phyloP scores from a whole-genome alignment of 2,329 filamentous ascomycete genomes.

The Nemania sp. region DNA sequence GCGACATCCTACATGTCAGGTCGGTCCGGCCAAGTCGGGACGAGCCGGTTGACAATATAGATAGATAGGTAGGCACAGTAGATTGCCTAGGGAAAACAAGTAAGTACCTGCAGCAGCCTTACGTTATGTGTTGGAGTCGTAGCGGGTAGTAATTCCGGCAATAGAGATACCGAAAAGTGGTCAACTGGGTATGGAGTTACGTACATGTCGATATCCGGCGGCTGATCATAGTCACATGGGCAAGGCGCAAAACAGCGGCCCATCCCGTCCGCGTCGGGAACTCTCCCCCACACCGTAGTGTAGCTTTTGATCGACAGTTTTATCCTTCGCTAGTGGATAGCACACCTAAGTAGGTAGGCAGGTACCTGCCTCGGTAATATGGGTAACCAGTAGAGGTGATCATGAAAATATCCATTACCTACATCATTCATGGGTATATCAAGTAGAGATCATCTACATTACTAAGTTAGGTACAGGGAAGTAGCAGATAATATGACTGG shows the following conservation, averaged over 20 bases:
- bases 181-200: background rate
- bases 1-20: constrained; percentile 1
- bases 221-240: constrained; percentile 20
- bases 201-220: background rate
- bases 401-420: too few relatives aligned
- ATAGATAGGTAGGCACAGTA: too few relatives aligned
- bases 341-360: background rate
- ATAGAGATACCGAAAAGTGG: background rate
- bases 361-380: background rate
- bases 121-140: too few relatives aligned
- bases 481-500: constrained; percentile 9
- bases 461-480: constrained; percentile 4
- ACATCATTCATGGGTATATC: too few relatives aligned
- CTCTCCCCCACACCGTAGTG: constrained; percentile 4
- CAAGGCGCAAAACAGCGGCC: constrained; percentile 14
- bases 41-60: background rate
- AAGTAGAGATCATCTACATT: background rate
- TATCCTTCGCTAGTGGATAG: background rate
- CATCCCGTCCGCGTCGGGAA: constrained; percentile 16
- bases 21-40: background rate
- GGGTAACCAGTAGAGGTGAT: too few relatives aligned
- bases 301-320: constrained; percentile 8
- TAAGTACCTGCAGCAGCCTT: too few relatives aligned
- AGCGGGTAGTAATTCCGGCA: too few relatives aligned
- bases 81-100: too few relatives aligned